phyloP scores from a whole-genome alignment of 768 basidiomycete species.

The Termitomyces sp. region DNA sequence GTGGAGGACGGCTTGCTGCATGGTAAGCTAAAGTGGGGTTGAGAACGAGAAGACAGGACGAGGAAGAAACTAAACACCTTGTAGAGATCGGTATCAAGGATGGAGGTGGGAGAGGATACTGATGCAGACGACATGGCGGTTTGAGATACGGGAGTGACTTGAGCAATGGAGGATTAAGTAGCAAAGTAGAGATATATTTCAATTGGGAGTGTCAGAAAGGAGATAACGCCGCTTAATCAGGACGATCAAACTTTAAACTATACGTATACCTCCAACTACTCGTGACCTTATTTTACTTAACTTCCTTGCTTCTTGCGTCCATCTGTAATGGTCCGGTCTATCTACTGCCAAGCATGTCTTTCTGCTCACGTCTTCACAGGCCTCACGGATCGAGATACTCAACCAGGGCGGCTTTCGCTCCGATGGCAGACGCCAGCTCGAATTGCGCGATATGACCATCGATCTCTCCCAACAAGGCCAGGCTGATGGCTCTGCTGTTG shows the following conservation, averaged over 20 bases:
- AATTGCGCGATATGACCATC: slow-evolving; percentile 80
- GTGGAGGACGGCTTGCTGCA: slow-evolving; percentile 88
- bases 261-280: background rate
- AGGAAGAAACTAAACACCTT: slow-evolving; percentile 50
- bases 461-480: slow-evolving; percentile 70
- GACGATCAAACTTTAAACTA: slow-evolving; percentile 9
- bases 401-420: slow-evolving; percentile 88
- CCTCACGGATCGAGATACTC: slow-evolving; percentile 67
- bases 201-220: slow-evolving; percentile 13
- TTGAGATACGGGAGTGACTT: background rate
- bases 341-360: slow-evolving; percentile 2
- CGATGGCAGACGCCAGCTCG: slow-evolving; percentile 90
- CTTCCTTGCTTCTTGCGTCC: slow-evolving; percentile 2
- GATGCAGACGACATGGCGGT: slow-evolving; percentile 40
- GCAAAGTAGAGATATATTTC: slow-evolving; percentile 1
- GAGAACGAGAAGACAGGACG: slow-evolving; percentile 3
- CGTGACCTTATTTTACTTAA: slow-evolving; percentile 3
- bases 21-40: slow-evolving; percentile 63
- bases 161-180: background rate
- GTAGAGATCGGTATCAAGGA: slow-evolving; percentile 94
- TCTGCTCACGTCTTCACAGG: slow-evolving; percentile 27
- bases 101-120: slow-evolving; percentile 40
- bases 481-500: slow-evolving; percentile 83
- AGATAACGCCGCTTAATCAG: slow-evolving; percentile 8
- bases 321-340: slow-evolving; percentile 23